Base-by-base conservation (phyloP, 345 rosid species). In the Brassica napus region DNA sequence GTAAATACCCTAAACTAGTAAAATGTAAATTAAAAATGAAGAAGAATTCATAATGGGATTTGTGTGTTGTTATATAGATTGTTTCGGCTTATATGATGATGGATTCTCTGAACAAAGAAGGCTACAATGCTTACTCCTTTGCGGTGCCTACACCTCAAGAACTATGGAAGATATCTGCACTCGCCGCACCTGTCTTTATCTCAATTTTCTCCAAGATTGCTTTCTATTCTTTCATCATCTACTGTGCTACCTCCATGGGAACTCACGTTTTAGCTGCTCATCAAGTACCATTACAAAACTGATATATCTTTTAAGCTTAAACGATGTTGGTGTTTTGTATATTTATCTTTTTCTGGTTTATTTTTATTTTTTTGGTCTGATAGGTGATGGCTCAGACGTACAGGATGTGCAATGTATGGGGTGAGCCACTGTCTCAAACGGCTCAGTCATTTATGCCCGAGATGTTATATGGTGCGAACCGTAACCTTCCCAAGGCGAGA, bases 401-500 rank as follows among this genome's bases (percentile, higher is more conserved):
- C 28, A 42, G 87, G 76, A 88, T 94, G 87, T 89, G 93, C 77
- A 82, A 87, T 0, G 94, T 92, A 18, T 91, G 89, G 82, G 94
- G 97, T 14, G 94, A 88, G 82, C 97, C 98, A 70, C 94, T 94
- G 30, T 94, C 94, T 73, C 98, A 94, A 80, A 91, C 98, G 42
- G 94, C 98, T 68, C 97, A 94, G 52, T 89, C 98, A 52, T 94
- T 92, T 77, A 88, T 94, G 97, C 98, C 97, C 1, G 97, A 85
- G 86, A 82, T 91, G 84, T 82, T 94, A 75, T 86, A 87, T 58
- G 97, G 98, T 65, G 88, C 35, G 55, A 86, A 86, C 31, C 84
- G 88, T 77, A 89, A 81, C 84, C 80, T 89, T 79, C 65, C 71
- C 31, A 94, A 89, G 89, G 94, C 96, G 54, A 87, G 88, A 77